Conservation (phyloP, 129 eudicot species). For the Arctium minus region DNA sequence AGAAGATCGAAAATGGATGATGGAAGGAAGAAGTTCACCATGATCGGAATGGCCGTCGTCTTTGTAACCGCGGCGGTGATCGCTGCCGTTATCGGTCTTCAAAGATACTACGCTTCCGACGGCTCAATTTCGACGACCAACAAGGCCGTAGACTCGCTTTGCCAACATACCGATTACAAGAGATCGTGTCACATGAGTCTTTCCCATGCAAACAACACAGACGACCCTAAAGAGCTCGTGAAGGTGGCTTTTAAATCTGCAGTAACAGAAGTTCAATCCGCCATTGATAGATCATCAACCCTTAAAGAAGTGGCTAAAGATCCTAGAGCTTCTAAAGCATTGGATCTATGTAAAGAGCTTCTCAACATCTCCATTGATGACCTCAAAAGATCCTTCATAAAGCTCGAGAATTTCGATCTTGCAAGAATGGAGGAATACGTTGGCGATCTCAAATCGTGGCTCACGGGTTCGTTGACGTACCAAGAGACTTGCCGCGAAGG, state of each 20-base stretch:
- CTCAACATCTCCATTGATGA: constrained; percentile 53
- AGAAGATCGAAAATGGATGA: constrained; percentile 27
- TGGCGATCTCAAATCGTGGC: constrained; percentile 61
- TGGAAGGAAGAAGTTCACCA: constrained; percentile 26
- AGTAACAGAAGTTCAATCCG: constrained; percentile 21
- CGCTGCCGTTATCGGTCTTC: constrained; percentile 28
- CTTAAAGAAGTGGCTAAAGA: constrained; percentile 48
- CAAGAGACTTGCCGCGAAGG: constrained; percentile 77
- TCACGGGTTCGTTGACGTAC: constrained; percentile 58
- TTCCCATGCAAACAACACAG: constrained; percentile 21
- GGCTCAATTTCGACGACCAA: constrained; percentile 16
- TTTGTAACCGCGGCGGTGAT: constrained; percentile 46
- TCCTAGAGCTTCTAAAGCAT: constrained; percentile 38
- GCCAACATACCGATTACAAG: constrained; percentile 62
- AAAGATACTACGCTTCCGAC: background rate
- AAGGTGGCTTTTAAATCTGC: constrained; percentile 43
- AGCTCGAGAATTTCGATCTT: constrained; percentile 28
- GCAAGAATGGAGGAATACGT: constrained; percentile 26
- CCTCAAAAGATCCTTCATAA: constrained; percentile 51
- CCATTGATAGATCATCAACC: constrained; percentile 26
- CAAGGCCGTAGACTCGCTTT: constrained; percentile 49
- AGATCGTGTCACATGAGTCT: constrained; percentile 48
- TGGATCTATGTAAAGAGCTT: constrained; percentile 44
- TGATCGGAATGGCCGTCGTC: constrained; percentile 36
- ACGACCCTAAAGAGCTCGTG: constrained; percentile 55